Evolutionary conservation across 2,329 filamentous ascomycete species (phyloP), one percentile per base, ranked within the genome.

Genomic region (Gliomastix tumulicola): DNA sequence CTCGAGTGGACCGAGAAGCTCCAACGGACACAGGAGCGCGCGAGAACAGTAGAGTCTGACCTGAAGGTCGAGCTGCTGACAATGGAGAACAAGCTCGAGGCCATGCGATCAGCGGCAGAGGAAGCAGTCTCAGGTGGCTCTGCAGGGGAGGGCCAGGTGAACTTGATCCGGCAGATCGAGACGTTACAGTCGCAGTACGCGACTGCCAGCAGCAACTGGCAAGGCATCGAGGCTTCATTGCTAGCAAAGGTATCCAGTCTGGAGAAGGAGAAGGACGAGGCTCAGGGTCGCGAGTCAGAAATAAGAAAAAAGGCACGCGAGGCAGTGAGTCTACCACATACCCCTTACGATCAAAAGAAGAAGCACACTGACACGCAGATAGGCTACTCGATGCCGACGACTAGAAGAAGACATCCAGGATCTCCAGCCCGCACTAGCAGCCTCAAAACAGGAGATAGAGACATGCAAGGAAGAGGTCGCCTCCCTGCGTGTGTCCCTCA

Each of bases 161-260:
- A 96, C 57, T 69, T 97, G 28, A 69, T 97, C 30, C 80, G 92
- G 28, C 94, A 98, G 60, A 84, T 98, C 37, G 92, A 98, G 64
- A 96, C 87, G 1, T 65, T 98, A 25, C 92, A 98, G 59, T 92
- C 86, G 7, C 94, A 98, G 56, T 95, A 98, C 60, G 81, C 88
- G 1, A 81, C 94, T 37, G 92, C 92, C 2, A 92, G 87, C 47
- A 88, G 94, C 53, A 98, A 98, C 50, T 98, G 94, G 92, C 89
- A 96, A 54, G 87, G 88, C 1, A 94, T 98, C 43, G 90, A 98
- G 59, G 78, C 84, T 9, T 94, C 86, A 3, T 63, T 98, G 21
- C 74, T 90, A 35, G 79, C 86, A 17, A 78, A 89, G 39, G 73
- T 92, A 10, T 73, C 81, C 5, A 82, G 69, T 34, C 68, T 97